Conservation (phyloP, 768 basidiomycete genomes). For the Lactifluus piperatus region DNA sequence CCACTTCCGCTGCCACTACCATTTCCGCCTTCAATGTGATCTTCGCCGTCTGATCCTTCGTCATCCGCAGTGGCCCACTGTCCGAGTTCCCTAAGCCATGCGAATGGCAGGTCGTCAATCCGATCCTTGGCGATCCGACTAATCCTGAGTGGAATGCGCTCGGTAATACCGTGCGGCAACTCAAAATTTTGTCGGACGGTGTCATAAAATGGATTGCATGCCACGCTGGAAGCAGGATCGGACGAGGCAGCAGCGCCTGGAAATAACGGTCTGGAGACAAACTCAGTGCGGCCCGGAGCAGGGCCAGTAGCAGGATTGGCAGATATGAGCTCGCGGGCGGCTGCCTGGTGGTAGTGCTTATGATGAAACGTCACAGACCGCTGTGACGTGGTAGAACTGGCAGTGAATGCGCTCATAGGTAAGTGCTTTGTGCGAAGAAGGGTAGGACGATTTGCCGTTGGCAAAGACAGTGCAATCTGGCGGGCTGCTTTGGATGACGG, state of each 20-base stretch:
- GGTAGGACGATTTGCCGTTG: slow-evolving; percentile 14
- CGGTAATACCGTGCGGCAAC: slow-evolving; percentile 55
- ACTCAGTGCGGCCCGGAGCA: not conserved
- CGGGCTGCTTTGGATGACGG: not conserved
- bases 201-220: slow-evolving; percentile 92
- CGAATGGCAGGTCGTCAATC: slow-evolving; percentile 66
- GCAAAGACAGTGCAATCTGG: slow-evolving; percentile 6
- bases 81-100: slow-evolving; percentile 72
- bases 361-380: slow-evolving; percentile 18
- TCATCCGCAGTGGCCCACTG: slow-evolving; percentile 33
- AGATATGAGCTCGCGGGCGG: not conserved
- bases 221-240: slow-evolving; percentile 21
- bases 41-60: slow-evolving; percentile 12
- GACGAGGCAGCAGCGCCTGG: slow-evolving; percentile 1
- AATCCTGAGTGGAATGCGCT: slow-evolving; percentile 70
- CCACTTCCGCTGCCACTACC: slow-evolving; percentile 18
- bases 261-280: not conserved
- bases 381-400: slow-evolving; percentile 34
- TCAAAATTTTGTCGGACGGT: slow-evolving; percentile 85
- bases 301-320: not conserved
- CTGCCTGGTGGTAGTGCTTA: slow-evolving; percentile 11
- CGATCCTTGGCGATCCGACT: slow-evolving; percentile 33
- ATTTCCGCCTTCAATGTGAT: slow-evolving; percentile 3
- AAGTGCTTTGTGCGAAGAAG: slow-evolving; percentile 50
- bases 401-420: slow-evolving; percentile 55